Evolutionary conservation across 768 basidiomycete genomes (phyloP), one percentile per base, ranked within the genome.

Genomic region (Myochromella boudieri): DNA sequence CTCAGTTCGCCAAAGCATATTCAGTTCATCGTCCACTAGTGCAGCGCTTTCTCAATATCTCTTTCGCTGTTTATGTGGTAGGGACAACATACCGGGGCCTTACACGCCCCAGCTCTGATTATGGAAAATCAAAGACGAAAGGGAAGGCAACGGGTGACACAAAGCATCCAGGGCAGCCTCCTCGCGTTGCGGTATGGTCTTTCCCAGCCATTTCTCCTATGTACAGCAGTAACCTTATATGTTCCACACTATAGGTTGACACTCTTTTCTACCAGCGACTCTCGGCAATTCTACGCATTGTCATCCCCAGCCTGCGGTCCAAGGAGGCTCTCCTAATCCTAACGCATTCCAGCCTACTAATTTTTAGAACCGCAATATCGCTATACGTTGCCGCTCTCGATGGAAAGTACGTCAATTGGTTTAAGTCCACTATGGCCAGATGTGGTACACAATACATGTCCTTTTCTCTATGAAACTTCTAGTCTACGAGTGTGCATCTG

Each of bases 361-460:
- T 98, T 11, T 87, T 91, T 54, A 73, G 95, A 55, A 98, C 95
- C 3, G 85, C 90, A 1, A 85, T 98, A 37, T 95, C 91, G 12
- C 71, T 99, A 14, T 97, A 97, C 60, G 93, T 99, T 38, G 95
- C 95, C 5, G 82, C 88, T 17, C 75, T 98, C 38, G 95, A 98
- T 60, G 95, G 95, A 65, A 86, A 81, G 88, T 91, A 57, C 54
- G 83, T 72, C 12, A 27, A 49, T 18, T 39, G 11, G 8, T 28
- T 28, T 31, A 31, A 8, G n/a, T 31, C 8, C 29, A 31, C 8
- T 31, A 31, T 31, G 8, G n/a, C 6, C 21, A 8, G 7, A 22
- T 47, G 22, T 27, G 17, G 9, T 17, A 15, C 24, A 40, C 12
- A 32, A 6, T 29, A 22, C 37, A 6, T 24, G 14, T 38, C 39